Evolutionary conservation across 768 basidiomycete genomes (phyloP).

Genomic region (Coprinopsis cinerea): DNA sequence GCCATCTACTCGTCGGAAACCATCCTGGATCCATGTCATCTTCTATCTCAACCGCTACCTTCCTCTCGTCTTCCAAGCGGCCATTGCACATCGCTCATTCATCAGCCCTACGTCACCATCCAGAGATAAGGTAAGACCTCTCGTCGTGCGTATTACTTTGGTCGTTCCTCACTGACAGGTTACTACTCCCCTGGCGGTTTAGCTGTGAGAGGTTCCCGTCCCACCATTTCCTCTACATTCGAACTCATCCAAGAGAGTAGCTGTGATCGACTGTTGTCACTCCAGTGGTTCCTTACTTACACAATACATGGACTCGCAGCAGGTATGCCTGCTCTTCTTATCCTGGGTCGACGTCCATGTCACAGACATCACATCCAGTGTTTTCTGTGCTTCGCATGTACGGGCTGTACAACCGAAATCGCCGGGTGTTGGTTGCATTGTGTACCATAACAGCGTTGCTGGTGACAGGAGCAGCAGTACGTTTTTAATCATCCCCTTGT

Average conservation of each 20-base stretch:
- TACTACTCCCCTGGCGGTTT: too few relatives aligned
- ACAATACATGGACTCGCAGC: background rate
- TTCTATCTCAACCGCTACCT: constrained; percentile 42
- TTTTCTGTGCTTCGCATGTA: background rate
- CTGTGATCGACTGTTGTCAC: background rate
- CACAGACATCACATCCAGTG: background rate
- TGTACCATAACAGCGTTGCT: too few relatives aligned
- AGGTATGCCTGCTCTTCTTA: background rate
- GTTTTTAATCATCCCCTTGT: background rate
- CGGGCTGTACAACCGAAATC: background rate
- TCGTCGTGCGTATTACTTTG: too few relatives aligned
- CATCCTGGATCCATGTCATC: constrained; percentile 29
- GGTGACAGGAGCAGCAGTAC: background rate
- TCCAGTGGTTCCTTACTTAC: background rate
- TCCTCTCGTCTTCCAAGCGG: constrained; percentile 31
- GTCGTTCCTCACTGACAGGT: too few relatives aligned
- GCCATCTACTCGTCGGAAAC: constrained; percentile 17
- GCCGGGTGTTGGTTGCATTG: background rate
- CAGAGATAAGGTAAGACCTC: background rate
- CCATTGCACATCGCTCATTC: constrained; percentile 15
- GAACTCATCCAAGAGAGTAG: background rate
- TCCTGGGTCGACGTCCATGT: background rate
- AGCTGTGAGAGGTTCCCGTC: too few relatives aligned
- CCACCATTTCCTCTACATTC: too few relatives aligned
- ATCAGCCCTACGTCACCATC: background rate